These are phyloP conservation scores for Ampelomyces quisqualis DNA, from an alignment of 2,329 filamentous ascomycete species.

Conservation along the genomic window DNA sequence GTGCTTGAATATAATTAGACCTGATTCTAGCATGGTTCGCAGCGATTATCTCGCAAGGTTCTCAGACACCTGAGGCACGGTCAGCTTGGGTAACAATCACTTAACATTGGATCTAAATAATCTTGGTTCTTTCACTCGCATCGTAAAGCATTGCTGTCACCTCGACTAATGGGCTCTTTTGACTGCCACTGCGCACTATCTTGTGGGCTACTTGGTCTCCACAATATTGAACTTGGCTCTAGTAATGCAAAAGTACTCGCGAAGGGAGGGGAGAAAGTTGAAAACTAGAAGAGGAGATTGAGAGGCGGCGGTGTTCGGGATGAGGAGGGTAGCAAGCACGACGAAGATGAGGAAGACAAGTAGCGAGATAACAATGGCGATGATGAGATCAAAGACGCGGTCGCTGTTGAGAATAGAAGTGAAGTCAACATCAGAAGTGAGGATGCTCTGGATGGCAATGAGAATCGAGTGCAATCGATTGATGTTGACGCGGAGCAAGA, in stretches of 20 bases:
- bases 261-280: constrained; percentile 8
- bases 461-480: too few species aligned
- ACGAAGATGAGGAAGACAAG: not conserved
- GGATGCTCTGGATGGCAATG: not conserved
- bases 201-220: constrained; percentile 7
- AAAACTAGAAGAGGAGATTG: constrained; percentile 4
- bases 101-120: too few species aligned
- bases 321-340: not conserved
- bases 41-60: too few species aligned
- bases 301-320: constrained; percentile 8
- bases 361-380: not conserved
- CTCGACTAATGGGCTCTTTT: constrained; percentile 14
- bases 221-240: constrained; percentile 6
- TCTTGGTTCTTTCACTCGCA: too few species aligned
- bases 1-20: too few species aligned
- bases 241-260: constrained; percentile 6
- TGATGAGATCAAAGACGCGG: not conserved
- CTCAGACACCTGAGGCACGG: not conserved
- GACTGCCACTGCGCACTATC: constrained; percentile 26
- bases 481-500: too few species aligned
- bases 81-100: not conserved
- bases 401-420: not conserved
- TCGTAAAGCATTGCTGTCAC: not conserved
- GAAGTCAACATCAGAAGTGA: not conserved
- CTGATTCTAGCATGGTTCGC: too few species aligned